phyloP scores from a whole-genome alignment of 139 green algal species.

The Tetraselmis chui region DNA sequence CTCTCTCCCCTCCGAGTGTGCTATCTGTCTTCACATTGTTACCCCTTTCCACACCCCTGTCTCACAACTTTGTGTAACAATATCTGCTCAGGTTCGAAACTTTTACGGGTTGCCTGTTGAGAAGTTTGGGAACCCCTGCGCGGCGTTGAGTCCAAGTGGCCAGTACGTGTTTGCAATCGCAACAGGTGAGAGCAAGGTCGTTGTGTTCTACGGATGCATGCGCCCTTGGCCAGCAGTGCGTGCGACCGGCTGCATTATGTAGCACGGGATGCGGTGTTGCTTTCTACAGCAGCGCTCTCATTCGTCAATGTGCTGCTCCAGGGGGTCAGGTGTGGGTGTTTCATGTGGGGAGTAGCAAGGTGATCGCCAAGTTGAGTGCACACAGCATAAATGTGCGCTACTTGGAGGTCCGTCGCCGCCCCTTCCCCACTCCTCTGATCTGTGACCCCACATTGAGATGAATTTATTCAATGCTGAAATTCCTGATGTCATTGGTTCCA shows the following conservation, averaged over 20 bases:
- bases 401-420: conserved; percentile 7
- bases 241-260: background rate
- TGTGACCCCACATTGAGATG: background rate
- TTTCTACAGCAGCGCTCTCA: background rate
- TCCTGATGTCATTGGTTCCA: background rate
- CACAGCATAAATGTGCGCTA: conserved; percentile 43
- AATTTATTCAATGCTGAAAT: background rate
- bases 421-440: background rate
- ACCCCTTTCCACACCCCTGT: background rate
- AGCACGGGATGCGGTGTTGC: background rate
- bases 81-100: conserved; percentile 14
- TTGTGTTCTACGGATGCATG: no score
- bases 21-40: background rate
- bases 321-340: conserved; percentile 35
- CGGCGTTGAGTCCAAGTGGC: conserved; percentile 17
- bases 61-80: background rate
- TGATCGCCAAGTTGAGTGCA: conserved; percentile 28
- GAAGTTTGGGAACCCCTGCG: conserved; percentile 29
- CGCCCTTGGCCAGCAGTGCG: background rate
- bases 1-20: no score
- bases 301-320: background rate
- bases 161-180: conserved; percentile 30
- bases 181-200: conserved; percentile 26
- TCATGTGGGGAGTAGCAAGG: conserved; percentile 39
- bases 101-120: conserved; percentile 31